Evolutionary conservation across 202 grass and related monocot genomes (phyloP), one percentile per base, ranked within the genome.

Genomic region (Eragrostis tef): DNA sequence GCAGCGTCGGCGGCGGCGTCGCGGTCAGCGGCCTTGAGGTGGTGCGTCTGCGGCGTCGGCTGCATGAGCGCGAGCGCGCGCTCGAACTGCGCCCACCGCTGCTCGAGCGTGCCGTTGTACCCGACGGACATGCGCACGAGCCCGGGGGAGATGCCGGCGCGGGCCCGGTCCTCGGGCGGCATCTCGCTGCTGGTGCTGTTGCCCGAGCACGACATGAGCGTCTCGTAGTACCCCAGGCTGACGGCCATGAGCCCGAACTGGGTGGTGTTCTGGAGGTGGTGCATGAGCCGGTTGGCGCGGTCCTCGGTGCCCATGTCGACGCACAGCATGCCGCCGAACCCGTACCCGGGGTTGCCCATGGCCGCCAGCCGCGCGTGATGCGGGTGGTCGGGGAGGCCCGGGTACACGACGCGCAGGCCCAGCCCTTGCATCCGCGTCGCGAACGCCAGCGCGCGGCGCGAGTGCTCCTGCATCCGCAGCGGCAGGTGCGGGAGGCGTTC

Each of bases 171-270:
- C 79, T 93, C 88, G 14, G 95, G 88, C 0, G 69, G 39, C 88
- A 98, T 90, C 95, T 98, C 95, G 82, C 95, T 98, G 88, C 95
- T 98, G 75, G 95, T 98, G 88, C 95, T 98, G 81, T 44, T 93
- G 0, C 92, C 92, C 0, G 95, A 95, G 92, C 95, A 98, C 0
- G 95, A 98, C 95, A 98, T 98, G 80, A 98, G 92, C 0, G 95
- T 98, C 84, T 98, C 95, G 67, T 98, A 95, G 86, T 90, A 98
- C 0, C 95, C 95, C 4, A 98, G 76, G 86, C 95, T 98, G 75
- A 98, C 95, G 59, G 95, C 95, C 92, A 98, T 98, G 82, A 98
- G 90, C 0, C 95, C 95, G 62, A 98, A 98, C 85, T 93, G 92
- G 69, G 92, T 88, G 73, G 93, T 92, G 91, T 98, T 98, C 85